Evolutionary conservation across 2,329 filamentous ascomycete species (phyloP).

Genomic region (Whalleya microplaca): DNA sequence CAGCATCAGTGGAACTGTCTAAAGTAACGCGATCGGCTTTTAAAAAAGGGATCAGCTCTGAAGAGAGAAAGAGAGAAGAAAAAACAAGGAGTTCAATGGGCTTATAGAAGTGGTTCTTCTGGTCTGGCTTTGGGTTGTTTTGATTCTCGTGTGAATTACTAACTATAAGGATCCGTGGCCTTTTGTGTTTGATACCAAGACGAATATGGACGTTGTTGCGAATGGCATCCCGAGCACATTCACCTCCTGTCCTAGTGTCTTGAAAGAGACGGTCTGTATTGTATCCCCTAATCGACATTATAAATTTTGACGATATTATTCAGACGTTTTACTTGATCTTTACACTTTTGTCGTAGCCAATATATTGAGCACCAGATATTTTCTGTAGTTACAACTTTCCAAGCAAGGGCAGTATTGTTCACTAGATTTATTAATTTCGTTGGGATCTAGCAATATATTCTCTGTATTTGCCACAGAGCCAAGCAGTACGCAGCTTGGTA

Average conservation of each 20-base stretch:
- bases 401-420: no score
- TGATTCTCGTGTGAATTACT: not conserved
- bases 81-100: slow-evolving; percentile 10
- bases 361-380: no score
- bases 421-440: no score
- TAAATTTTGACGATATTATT: not conserved
- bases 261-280: not conserved
- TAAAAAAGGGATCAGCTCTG: no score
- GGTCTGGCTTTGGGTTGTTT: not conserved
- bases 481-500: no score
- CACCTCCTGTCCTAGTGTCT: not conserved
- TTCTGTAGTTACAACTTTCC: no score
- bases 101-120: not conserved
- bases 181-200: not conserved
- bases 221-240: not conserved
- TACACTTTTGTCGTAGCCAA: no score
- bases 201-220: not conserved
- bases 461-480: no score
- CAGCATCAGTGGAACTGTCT: slow-evolving; percentile 81
- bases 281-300: not conserved
- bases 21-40: slow-evolving; percentile 20
- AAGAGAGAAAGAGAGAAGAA: slow-evolving; percentile 10
- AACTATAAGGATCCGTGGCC: not conserved
- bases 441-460: no score
- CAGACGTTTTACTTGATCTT: not conserved